These are phyloP conservation scores for Asterella californica DNA, from an alignment of 225 moss, liverwort and hornwort genomes.

Conservation along the genomic window DNA sequence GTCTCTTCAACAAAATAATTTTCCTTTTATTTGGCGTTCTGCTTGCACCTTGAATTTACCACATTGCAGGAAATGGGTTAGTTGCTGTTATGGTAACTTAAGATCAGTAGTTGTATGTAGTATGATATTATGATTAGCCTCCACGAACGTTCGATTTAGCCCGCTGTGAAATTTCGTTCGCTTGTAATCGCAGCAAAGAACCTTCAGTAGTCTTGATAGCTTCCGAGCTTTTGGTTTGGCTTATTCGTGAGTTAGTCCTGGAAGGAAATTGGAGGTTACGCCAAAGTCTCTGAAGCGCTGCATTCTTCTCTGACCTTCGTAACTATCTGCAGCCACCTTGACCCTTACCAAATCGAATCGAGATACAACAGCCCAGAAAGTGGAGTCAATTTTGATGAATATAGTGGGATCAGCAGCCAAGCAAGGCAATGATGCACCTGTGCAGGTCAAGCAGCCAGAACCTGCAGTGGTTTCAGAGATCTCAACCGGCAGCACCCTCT, in stretches of 20 bases:
- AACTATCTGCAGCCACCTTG: slow-evolving; percentile 48
- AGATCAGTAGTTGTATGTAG: not conserved
- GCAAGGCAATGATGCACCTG: slow-evolving; percentile 21
- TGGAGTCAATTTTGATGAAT: slow-evolving; percentile 74
- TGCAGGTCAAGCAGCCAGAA: slow-evolving; percentile 13
- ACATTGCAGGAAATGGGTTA: not conserved
- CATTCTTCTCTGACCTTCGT: not conserved
- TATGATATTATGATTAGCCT: not conserved
- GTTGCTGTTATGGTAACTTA: not conserved
- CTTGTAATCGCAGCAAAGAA: not conserved
- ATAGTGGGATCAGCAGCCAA: slow-evolving; percentile 55
- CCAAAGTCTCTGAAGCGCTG: not conserved
- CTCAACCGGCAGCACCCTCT: slow-evolving; percentile 1
- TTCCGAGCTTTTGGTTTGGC: too few species aligned
- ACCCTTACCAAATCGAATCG: slow-evolving; percentile 83
- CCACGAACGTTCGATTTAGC: not conserved
- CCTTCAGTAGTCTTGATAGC: too few species aligned
- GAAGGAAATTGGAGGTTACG: too few species aligned
- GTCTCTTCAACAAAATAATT: too few species aligned
- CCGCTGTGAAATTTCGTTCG: not conserved
- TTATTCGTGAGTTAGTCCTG: too few species aligned
- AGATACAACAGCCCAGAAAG: slow-evolving; percentile 67
- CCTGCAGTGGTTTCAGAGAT: not conserved
- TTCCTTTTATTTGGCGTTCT: not conserved
- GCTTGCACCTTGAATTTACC: not conserved